Evolutionary conservation across 768 basidiomycete genomes (phyloP), one percentile per base, ranked within the genome.

Genomic region (Suillus ampliporus): DNA sequence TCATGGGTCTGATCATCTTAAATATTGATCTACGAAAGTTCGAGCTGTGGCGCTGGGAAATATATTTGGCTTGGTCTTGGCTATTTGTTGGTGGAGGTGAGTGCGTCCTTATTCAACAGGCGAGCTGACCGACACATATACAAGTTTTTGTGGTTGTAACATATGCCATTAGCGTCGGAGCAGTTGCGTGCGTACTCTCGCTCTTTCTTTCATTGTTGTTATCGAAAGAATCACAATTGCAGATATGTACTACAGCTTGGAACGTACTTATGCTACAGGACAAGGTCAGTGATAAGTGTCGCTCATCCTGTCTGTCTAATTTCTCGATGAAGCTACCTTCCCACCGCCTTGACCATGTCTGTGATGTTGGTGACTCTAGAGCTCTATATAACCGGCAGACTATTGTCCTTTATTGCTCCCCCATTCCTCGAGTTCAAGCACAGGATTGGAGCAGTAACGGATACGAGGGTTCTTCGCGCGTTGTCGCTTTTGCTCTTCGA

Each of bases 401-500:
- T 76, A 14, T 69, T 73, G 52, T 64, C 68, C 34, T 44, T 77
- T 61, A 64, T 75, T 40, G 62, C 77, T 58, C 65, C 65, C 28
- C 46, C 54, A 51, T 69, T 72, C 65, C 65, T 69, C 48, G 61
- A 41, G 28, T 28, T 57, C 35, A 57, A 60, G 61, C 67, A 64
- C 62, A 57, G 66, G 63, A 40, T 65, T 59, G 58, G 61, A 57
- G 65, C 59, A 59, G 38, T 78, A 8, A 61, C 61, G 44, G 79
- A 79, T 63, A 62, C 73, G 21, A 67, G 74, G 21, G 66, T 81
- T 26, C 62, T 74, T 19, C 72, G 77, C 51, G 74, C 76, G 4
- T 19, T 75, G n/a, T 77, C 81, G 38, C 75, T 84, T n/a, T 51
- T 84, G 34, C 47, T 82, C 10, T 71, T 83, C 2, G 82, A 84